Evolutionary conservation across 2,329 filamentous ascomycete genomes (phyloP).

Genomic region (Trichophyton verrucosum): DNA sequence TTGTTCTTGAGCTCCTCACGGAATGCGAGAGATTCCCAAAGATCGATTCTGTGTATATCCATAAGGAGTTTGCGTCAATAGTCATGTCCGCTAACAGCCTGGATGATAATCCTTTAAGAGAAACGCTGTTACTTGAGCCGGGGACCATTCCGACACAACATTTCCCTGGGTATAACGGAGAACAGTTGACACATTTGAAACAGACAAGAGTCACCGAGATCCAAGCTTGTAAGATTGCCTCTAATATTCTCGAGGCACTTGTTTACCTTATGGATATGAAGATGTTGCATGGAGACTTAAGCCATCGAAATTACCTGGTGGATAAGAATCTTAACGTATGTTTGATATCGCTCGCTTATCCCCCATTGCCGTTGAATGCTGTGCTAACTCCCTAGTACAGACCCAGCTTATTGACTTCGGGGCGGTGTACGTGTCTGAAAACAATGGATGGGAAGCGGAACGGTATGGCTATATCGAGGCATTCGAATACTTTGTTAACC

Average conservation of each 20-base stretch:
- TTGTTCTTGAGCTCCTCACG: conserved; percentile 17
- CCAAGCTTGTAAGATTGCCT: conserved; percentile 20
- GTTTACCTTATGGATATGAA: conserved; percentile 21
- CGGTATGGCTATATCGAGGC: conserved; percentile 11
- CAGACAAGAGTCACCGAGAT: conserved; percentile 17
- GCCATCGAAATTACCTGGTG: conserved; percentile 21
- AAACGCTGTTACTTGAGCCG: background rate
- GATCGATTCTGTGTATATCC: conserved; percentile 21
- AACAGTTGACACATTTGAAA: conserved; percentile 8
- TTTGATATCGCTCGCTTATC: background rate
- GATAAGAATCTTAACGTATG: conserved; percentile 20
- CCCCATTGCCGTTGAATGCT: background rate
- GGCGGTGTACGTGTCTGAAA: conserved; percentile 12
- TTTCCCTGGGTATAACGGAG: conserved; percentile 9
- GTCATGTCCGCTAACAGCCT: conserved; percentile 20
- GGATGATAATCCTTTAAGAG: conserved; percentile 11
- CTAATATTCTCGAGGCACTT: conserved; percentile 21
- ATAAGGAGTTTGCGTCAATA: conserved; percentile 16
- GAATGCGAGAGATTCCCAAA: conserved; percentile 19
- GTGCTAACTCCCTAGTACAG: conserved; percentile 8
- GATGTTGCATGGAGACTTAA: conserved; percentile 20
- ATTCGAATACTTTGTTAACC: conserved; percentile 20
- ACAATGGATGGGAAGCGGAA: background rate
- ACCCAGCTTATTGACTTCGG: conserved; percentile 22
- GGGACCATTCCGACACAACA: background rate